Evolutionary conservation across 176 grass and related monocot species (phyloP), one percentile per base, ranked within the genome.

Genomic region (Thinopyrum elongatum): DNA sequence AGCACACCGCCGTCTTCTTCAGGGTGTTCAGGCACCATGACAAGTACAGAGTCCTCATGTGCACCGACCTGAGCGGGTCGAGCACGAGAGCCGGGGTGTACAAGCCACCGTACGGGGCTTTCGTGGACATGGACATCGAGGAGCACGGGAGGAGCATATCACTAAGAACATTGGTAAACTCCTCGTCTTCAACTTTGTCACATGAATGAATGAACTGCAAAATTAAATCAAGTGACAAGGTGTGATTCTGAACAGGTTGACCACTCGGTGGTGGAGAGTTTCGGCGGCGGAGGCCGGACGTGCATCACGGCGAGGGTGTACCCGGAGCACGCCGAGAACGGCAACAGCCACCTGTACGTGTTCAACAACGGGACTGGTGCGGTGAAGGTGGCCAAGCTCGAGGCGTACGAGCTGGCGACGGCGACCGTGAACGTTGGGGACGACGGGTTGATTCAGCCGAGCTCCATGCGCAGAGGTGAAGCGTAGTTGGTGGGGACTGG

Each of bases 291-390:
- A 1, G 94, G 91, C 10, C 72, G 84, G 80, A 78, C 74, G 35
- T 93, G 87, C 83, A 95, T 95, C 81, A 93, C 91, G 41, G 79
- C 86, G 9, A 81, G 94, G 21, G 94, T 95, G 49, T 95, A 95
- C 35, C 91, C 94, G 8, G 86, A 93, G 74, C 81, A 87, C 64
- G 68, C 80, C 0, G 71, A 64, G 19, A 88, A 82, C 3, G 57
- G 78, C 86, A 85, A 65, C 30, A 87, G 74, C 23, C 80, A 89
- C 77, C 21, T 95, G 35, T 86, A 89, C 70, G 81, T 87, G 34
- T 95, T 95, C 89, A 95, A 93, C 47, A 84, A 91, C 77, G 89
- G 91, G 34, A 87, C 78, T 1, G 73, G 64, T n/a, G 46, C 33
- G 10, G 78, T 93, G 30, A 93, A 69, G 82, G 80, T 91, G 23